Evolutionary conservation across 768 basidiomycete species (phyloP), one percentile per base, ranked within the genome.

Genomic region (Lentinula lateritia): DNA sequence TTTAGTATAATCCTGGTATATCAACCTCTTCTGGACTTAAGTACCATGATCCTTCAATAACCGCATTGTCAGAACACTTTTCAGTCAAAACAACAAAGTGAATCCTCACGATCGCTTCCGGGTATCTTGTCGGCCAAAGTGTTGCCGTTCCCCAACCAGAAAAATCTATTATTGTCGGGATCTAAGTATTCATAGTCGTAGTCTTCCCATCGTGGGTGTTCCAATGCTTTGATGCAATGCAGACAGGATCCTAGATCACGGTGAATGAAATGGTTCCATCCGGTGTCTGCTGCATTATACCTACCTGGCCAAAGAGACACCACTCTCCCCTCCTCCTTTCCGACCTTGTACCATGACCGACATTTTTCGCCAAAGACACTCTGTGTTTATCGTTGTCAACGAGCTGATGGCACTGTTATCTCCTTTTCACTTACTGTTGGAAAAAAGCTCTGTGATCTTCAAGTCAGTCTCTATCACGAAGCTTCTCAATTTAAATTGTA

Each of bases 171-270:
- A 56, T 70, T 72, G 43, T 66, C n/a, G n/a, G 61, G 73, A 60
- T 81, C 80, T 3, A 80, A 65, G 5, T 60, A 70, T 66, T 86
- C 80, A 61, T 83, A 86, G 46, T 77, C 75, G 62, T 75, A 88
- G 65, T 88, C 87, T 62, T 88, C 87, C 85, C 85, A 88, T 5
- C 86, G 80, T 5, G 85, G 86, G 67, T 83, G 69, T 41, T 73
- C 71, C 5, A 88, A 69, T 1, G 80, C 77, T 32, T 74, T 76
- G 5, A 75, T 70, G 0, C 81, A 83, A 60, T 86, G 85, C 15
- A 84, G 65, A 50, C 76, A 75, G 0, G 84, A 85, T 6, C 85
- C 83, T 84, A 43, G 1, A 16, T 3, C 23, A 5, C 35, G n/a
- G 20, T 28, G 16, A 56, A 13, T 12, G 9, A 13, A 39, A 10